A percentile compares a stretch with the other conserved stretches of the same genome.
Conservation (phyloP, 192 early-diverging fungal genomes). For the Entomortierella beljakovae region DNA sequence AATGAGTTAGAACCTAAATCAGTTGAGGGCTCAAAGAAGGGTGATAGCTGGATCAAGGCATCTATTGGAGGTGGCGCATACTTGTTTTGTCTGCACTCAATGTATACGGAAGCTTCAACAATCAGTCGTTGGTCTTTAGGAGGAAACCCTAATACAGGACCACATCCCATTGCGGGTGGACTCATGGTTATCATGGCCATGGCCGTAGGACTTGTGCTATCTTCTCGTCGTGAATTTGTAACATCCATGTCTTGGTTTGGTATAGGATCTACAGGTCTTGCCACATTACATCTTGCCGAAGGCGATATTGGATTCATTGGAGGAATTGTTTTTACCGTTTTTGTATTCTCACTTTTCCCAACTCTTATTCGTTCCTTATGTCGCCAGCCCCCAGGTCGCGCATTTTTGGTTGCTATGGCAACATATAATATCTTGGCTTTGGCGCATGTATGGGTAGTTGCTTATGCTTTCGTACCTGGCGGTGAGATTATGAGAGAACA, state of each 20-base stretch:
- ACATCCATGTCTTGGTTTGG: slow-evolving; percentile 68
- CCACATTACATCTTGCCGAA: slow-evolving; percentile 65
- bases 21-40: slow-evolving; percentile 12
- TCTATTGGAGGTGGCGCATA: slow-evolving; percentile 73
- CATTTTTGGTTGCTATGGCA: slow-evolving; percentile 69
- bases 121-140: slow-evolving; percentile 80
- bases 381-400: slow-evolving; percentile 72
- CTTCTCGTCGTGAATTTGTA: slow-evolving; percentile 57
- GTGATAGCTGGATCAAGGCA: slow-evolving; percentile 60
- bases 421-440: slow-evolving; percentile 79
- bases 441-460: slow-evolving; percentile 84
- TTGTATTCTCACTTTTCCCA: slow-evolving; percentile 69
- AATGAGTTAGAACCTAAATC: slow-evolving; percentile 26
- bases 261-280: slow-evolving; percentile 65
- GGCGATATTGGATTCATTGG: slow-evolving; percentile 73
- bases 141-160: slow-evolving; percentile 81
- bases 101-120: slow-evolving; percentile 80
- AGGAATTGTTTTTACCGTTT: slow-evolving; percentile 72
- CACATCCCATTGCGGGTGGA: slow-evolving; percentile 79
- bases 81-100: slow-evolving; percentile 79
- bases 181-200: slow-evolving; percentile 69
- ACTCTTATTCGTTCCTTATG: slow-evolving; percentile 67
- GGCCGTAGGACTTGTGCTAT: slow-evolving; percentile 65
- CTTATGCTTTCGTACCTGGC: slow-evolving; percentile 87
- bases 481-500: slow-evolving; percentile 79